These are phyloP conservation scores for Mortierella sp. DNA, from an alignment of 371 early-diverging fungal species.

Conservation along the genomic window DNA sequence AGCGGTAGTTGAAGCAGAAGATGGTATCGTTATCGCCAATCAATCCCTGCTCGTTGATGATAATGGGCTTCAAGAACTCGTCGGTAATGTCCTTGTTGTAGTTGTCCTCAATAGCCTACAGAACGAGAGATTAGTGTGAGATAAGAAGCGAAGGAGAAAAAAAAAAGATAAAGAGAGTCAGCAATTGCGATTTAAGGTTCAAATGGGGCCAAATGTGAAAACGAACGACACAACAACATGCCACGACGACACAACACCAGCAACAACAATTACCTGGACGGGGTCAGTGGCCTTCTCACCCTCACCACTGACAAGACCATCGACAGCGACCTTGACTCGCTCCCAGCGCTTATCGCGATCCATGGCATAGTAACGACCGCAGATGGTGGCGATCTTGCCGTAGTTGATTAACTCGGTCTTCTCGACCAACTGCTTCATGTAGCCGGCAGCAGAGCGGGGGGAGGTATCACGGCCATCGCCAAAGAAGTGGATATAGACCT, in stretches of 20 bases:
- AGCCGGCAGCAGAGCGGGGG: conserved; percentile 86
- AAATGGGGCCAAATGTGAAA: not conserved
- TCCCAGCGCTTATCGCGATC: conserved; percentile 99
- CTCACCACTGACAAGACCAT: conserved; percentile 87
- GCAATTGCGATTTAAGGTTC: conserved; percentile 8
- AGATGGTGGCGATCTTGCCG: conserved; percentile 93
- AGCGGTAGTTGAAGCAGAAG: conserved; percentile 96
- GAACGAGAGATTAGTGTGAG: not conserved
- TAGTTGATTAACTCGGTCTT: conserved; percentile 75
- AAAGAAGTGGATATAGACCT: conserved; percentile 96
- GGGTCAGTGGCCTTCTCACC: conserved; percentile 84
- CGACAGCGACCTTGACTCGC: conserved; percentile 94
- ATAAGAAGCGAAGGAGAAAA: conserved; percentile 1
- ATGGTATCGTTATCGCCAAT: conserved; percentile 86
- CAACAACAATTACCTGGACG: conserved; percentile 59
- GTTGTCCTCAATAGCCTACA: conserved; percentile 82
- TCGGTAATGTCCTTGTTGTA: conserved; percentile 93
- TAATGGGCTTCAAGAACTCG: conserved; percentile 99
- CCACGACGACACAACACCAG: not conserved
- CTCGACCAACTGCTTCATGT: conserved; percentile 80
- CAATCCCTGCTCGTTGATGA: conserved; percentile 81
- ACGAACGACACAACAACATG: not conserved
- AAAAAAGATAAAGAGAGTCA: conserved; percentile 2
- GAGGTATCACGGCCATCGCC: conserved; percentile 99
- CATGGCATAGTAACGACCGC: conserved; percentile 99